Evolutionary conservation across 2,329 filamentous ascomycete genomes (phyloP), one percentile per base, ranked within the genome.

Genomic region (Alternaria ventricosa): DNA sequence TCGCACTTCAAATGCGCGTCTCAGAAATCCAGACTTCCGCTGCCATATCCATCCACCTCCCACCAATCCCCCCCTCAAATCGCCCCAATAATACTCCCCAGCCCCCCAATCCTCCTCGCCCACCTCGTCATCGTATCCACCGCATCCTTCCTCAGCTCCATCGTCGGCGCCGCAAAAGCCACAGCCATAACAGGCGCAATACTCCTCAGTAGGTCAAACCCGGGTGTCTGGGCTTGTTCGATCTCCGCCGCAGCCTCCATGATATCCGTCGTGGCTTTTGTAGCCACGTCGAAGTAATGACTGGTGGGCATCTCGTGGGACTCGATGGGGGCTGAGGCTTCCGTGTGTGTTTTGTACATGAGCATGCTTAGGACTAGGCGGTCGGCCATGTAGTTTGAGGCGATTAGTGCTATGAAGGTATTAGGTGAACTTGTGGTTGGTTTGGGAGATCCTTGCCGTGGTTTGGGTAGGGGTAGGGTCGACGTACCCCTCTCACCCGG

Each of bases 91-190:
- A 54, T 20, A 3, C 57, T 23, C 2, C 27, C 30, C 18, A 65
- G 15, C 3, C 59, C 59, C 2, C 67, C 72, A 10, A 65, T 64
- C 28, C 57, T 69, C 43, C 62, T 55, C 6, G 69, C 70, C 75
- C 74, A 78, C 25, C 73, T 57, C 25, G 60, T 58, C 56, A 78
- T 55, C 66, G 71, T 75, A n/a, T 61, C 54, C 46, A 60, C 53
- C 5, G 73, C 75, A 5, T 49, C 22, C 9, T 55, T 46, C 25
- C 60, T 64, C 11, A 75, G 44, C 28, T 71, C 62, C 11, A 45
- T 27, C 3, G 51, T 55, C 2, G 76, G 75, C 2, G 68, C 72
- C 11, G 73, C 45, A 6, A 63, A 67, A 3, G 56, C 68, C 0
- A 75, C 74, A 5, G 72, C 66, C 0, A 76, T 67, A 1, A 78